A percentile compares a stretch with the other conserved stretches of the same genome.
These are phyloP conservation scores for Tausonia pullulans DNA, from an alignment of 1,284 basidiomycete genomes.

Conservation along the genomic window DNA sequence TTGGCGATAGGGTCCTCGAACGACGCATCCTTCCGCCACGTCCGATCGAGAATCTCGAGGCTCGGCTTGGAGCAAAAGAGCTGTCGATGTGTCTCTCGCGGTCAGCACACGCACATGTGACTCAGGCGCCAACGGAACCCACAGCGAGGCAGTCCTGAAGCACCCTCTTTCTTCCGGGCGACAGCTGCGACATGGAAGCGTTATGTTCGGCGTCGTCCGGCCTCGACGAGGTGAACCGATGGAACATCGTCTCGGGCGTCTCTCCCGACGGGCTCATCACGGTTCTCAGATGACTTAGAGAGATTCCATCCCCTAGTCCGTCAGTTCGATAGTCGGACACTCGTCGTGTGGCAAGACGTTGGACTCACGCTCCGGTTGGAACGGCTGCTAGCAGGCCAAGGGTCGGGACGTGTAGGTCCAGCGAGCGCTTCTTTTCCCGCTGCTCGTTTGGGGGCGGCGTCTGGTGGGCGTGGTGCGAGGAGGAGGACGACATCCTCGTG, in stretches of 20 bases:
- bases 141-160: background rate
- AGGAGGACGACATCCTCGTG: too few species aligned
- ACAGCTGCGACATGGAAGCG: background rate
- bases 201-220: background rate
- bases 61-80: slow-evolving; percentile 50
- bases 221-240: background rate
- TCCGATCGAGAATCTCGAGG: slow-evolving; percentile 45
- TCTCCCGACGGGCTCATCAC: background rate
- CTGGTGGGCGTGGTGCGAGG: too few species aligned
- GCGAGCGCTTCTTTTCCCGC: background rate
- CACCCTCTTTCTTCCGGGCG: background rate
- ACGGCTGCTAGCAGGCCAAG: background rate
- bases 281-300: background rate
- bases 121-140: background rate
- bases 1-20: slow-evolving; percentile 41
- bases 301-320: too few species aligned
- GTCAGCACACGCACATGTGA: too few species aligned
- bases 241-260: background rate
- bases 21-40: slow-evolving; percentile 48
- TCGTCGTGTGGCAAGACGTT: too few species aligned
- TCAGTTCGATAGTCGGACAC: too few species aligned
- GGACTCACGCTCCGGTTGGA: background rate
- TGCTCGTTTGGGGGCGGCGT: background rate
- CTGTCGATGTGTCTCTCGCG: slow-evolving; percentile 18
- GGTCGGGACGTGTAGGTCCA: background rate